Evolutionary conservation across 179 eudicot species (phyloP).

Genomic region (Heliamphora pulchella): DNA sequence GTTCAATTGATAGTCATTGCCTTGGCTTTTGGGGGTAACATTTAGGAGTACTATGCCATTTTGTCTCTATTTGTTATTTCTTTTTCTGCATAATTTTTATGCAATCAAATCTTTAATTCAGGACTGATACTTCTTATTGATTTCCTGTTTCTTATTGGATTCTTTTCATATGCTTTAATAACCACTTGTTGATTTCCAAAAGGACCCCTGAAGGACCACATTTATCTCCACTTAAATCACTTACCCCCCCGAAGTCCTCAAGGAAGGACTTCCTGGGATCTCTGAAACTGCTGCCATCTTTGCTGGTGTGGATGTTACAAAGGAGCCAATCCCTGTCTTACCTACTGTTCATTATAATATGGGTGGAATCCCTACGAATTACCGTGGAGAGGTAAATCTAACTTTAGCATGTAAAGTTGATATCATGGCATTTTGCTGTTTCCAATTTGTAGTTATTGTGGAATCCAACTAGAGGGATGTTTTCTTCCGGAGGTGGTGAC

Average conservation of each 20-base stretch:
- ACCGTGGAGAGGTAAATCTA: slow-evolving; percentile 81
- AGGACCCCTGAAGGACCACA: slow-evolving; percentile 96
- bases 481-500: slow-evolving; percentile 59
- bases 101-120: not conserved
- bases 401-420: not conserved
- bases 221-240: slow-evolving; percentile 93
- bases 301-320: slow-evolving; percentile 99
- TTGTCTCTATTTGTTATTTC: not conserved
- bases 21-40: not conserved
- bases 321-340: slow-evolving; percentile 98
- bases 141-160: not conserved
- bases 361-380: slow-evolving; percentile 99
- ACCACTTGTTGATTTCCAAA: slow-evolving; percentile 14
- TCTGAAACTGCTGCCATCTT: slow-evolving; percentile 99
- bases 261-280: slow-evolving; percentile 99
- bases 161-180: not conserved
- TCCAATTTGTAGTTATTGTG: not conserved
- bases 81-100: not conserved
- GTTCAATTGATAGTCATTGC: not conserved
- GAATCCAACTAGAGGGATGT: not conserved
- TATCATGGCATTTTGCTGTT: slow-evolving; percentile 13
- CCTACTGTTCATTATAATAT: slow-evolving; percentile 98
- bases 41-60: not conserved
- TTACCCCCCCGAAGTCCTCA: slow-evolving; percentile 94
- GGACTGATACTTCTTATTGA: not conserved